Evolutionary conservation across 306 rosid genomes (phyloP), one percentile per base, ranked within the genome.

Genomic region (Acacia confusa): DNA sequence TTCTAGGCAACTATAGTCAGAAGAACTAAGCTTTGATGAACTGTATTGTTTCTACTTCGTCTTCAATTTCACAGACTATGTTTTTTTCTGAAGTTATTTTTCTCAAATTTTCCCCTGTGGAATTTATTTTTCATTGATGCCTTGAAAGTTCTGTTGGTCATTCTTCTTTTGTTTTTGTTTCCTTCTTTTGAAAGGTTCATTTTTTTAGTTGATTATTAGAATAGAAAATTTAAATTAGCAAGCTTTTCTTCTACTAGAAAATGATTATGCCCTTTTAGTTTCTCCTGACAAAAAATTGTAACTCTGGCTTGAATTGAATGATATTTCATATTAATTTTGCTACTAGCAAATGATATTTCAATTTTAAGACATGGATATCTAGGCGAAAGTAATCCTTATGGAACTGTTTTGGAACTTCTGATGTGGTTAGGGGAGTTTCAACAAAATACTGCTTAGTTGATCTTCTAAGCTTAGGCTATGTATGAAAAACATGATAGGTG

Each of bases 351-450:
- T n/a, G n/a, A n/a, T n/a, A n/a, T n/a, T n/a, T n/a, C n/a, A n/a
- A n/a, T n/a, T n/a, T n/a, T n/a, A n/a, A n/a, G n/a, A n/a, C n/a
- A n/a, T n/a, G n/a, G n/a, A 79, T 55, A 52, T 28, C 6, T 57
- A 52, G 17, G 78, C 47, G 24, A 50, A 48, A 68, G 32, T 57
- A 17, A 32, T 78, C 78, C 71, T 30, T 69, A 50, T 72, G 36
- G 64, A 74, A 77, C 58, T 48, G 4, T 14, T 73, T 22, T 66
- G 63, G 78, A 50, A 30, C 79, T 63, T 24, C 28, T 9, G 22
- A 58, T 70, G 48, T 84, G 60, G 73, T 28, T 58, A 25, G 81
- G 61, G 65, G 65, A 79, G 71, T 75, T 84, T 79, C 64, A 45
- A 24, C 27, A 60, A 34, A 63, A 19, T 79, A 15, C 52, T 22